Percentiles rank a stretch among this genome's conserved stretches.
phyloP scores from a whole-genome alignment of 2,329 filamentous ascomycete genomes.

The Colletotrichum sojae region DNA sequence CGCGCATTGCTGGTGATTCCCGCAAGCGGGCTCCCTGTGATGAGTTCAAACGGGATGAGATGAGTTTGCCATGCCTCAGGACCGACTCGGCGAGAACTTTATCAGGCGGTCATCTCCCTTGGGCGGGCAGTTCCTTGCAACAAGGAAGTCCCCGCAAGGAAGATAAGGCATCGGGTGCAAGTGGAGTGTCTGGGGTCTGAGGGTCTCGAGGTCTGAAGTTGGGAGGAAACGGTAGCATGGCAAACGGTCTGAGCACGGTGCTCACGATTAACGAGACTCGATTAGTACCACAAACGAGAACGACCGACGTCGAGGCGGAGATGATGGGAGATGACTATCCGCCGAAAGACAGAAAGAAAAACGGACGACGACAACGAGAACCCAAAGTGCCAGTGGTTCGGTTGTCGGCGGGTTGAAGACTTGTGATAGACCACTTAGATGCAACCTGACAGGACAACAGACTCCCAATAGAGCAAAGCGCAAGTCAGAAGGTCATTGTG shows the following conservation, averaged over 20 bases:
- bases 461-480: slow-evolving; percentile 10
- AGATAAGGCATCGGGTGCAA: slow-evolving; percentile 22
- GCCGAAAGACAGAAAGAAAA: not conserved
- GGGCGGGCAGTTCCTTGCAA: slow-evolving; percentile 11
- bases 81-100: slow-evolving; percentile 14
- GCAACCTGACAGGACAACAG: slow-evolving; percentile 24
- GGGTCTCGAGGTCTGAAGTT: slow-evolving; percentile 11
- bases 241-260: slow-evolving; percentile 12
- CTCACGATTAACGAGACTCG: not conserved
- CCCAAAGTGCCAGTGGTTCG: slow-evolving; percentile 8
- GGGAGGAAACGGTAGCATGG: slow-evolving; percentile 13
- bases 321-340: not conserved
- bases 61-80: slow-evolving; percentile 33
- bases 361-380: not conserved
- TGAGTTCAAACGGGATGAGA: slow-evolving; percentile 25
- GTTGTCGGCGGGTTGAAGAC: slow-evolving; percentile 8
- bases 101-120: slow-evolving; percentile 20
- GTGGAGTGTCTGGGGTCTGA: slow-evolving; percentile 9
- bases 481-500: slow-evolving; percentile 22
- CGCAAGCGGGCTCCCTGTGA: slow-evolving; percentile 19
- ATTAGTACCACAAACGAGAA: not conserved
- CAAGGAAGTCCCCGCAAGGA: slow-evolving; percentile 16
- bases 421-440: not conserved
- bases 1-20: slow-evolving; percentile 8
- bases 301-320: too few relatives aligned